Conservation (phyloP, 768 basidiomycete genomes). For the Mycena chlorophos region DNA sequence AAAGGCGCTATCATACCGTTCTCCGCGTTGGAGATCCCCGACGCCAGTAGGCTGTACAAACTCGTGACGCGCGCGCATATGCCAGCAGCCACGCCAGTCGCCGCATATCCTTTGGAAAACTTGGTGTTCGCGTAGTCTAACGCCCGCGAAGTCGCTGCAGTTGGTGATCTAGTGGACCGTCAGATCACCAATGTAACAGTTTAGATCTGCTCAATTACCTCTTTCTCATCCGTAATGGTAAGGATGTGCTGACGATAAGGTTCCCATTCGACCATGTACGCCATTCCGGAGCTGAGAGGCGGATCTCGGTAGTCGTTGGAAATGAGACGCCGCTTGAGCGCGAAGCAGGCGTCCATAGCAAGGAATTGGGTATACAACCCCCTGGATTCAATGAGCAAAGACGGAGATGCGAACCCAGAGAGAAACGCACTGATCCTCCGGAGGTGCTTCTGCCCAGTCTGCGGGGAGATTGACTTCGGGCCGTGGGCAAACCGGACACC, state of each 20-base stretch:
- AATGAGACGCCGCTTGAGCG: too few relatives aligned
- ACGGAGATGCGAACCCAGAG: too few relatives aligned
- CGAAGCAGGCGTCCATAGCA: too few relatives aligned
- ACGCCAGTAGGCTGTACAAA: neutral
- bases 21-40: neutral
- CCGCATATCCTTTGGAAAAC: neutral
- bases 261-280: neutral
- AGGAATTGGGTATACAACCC: too few relatives aligned
- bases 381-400: too few relatives aligned
- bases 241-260: slow-evolving; percentile 8
- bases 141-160: slow-evolving; percentile 6
- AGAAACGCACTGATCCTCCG: too few relatives aligned
- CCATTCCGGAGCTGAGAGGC: neutral
- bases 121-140: neutral
- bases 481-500: slow-evolving; percentile 24
- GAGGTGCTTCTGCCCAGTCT: too few relatives aligned
- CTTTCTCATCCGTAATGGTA: slow-evolving; percentile 6
- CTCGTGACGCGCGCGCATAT: neutral
- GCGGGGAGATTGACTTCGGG: slow-evolving; percentile 18
- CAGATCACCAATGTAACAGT: neutral
- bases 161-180: slow-evolving; percentile 22
- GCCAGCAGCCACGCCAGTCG: neutral
- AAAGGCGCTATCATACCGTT: neutral
- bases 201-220: neutral
- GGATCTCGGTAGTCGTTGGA: too few relatives aligned